Conservation (phyloP, 2,329 filamentous ascomycete species). For the Aureobasidium mangrovei region DNA sequence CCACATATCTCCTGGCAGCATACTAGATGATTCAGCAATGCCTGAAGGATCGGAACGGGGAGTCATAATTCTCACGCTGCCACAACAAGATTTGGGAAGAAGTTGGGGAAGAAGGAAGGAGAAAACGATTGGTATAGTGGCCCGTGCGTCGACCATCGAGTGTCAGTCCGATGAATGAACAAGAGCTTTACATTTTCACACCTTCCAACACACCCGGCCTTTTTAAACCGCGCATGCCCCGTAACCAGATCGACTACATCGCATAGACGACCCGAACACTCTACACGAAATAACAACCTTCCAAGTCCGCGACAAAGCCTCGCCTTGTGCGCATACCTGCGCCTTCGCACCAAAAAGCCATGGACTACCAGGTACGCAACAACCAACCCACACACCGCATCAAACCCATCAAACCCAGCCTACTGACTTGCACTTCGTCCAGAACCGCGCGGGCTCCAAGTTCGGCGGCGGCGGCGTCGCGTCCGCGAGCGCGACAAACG, state of each 20-base stretch:
- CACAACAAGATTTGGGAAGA: not conserved
- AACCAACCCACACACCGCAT: not conserved
- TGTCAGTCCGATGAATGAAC: not conserved
- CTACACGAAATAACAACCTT: not conserved
- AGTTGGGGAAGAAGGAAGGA: not conserved
- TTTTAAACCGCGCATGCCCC: not conserved
- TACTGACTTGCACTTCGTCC: conserved; percentile 25
- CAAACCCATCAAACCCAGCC: not conserved
- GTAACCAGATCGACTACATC: not conserved
- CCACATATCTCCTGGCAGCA: too few relatives aligned
- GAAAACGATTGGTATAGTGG: conserved; percentile 2
- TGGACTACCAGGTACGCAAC: conserved; percentile 44
- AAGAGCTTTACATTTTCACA: not conserved
- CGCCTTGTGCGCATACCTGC: not conserved
- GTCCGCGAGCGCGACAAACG: conserved; percentile 86
- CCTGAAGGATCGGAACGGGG: too few relatives aligned
- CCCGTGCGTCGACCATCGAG: not conserved
- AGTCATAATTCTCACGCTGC: too few relatives aligned
- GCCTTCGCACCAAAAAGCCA: conserved; percentile 18
- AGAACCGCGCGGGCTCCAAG: conserved; percentile 94
- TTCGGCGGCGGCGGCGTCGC: conserved; percentile 96
- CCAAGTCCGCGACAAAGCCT: not conserved
- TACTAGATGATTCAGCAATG: too few relatives aligned
- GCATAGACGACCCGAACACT: not conserved
- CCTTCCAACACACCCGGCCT: not conserved